These are phyloP conservation scores for Bipolaris zeicola DNA, from an alignment of 2,329 filamentous ascomycete genomes.

Conservation along the genomic window DNA sequence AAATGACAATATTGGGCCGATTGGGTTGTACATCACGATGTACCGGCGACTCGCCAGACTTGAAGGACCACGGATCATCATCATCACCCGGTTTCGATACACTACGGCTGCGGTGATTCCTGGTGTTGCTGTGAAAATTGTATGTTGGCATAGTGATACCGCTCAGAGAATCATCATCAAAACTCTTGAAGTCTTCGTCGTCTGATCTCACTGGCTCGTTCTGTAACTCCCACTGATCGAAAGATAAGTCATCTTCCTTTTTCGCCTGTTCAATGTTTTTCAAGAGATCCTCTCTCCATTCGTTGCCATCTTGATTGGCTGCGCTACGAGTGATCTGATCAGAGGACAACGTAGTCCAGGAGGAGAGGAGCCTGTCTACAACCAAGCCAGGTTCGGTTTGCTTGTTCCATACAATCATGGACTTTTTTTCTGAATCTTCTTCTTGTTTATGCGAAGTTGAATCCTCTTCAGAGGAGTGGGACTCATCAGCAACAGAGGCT, in stretches of 20 bases:
- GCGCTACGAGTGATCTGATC: conserved; percentile 20
- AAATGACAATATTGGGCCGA: too few species aligned
- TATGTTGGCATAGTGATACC: not conserved
- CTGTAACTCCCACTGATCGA: conserved; percentile 3
- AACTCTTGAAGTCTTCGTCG: conserved; percentile 1
- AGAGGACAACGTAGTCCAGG: conserved; percentile 19
- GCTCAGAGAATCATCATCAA: not conserved
- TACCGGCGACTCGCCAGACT: not conserved
- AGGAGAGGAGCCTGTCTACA: conserved; percentile 21
- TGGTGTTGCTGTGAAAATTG: not conserved
- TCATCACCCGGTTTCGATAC: not conserved
- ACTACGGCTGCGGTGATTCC: not conserved
- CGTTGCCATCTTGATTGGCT: conserved; percentile 1
- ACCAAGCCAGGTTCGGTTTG: conserved; percentile 20
- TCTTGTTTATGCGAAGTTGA: not conserved
- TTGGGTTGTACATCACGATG: not conserved
- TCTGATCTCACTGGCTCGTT: conserved; percentile 1
- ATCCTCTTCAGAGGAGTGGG: not conserved
- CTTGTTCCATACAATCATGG: conserved; percentile 6
- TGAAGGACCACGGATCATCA: not conserved
- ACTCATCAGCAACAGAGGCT: conserved; percentile 4
- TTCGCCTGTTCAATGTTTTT: not conserved
- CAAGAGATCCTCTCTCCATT: conserved; percentile 1
- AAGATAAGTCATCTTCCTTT: not conserved
- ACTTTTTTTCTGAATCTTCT: not conserved